Base-by-base conservation (phyloP, 257 asterid genomes). In the Osmanthus fragrans region DNA sequence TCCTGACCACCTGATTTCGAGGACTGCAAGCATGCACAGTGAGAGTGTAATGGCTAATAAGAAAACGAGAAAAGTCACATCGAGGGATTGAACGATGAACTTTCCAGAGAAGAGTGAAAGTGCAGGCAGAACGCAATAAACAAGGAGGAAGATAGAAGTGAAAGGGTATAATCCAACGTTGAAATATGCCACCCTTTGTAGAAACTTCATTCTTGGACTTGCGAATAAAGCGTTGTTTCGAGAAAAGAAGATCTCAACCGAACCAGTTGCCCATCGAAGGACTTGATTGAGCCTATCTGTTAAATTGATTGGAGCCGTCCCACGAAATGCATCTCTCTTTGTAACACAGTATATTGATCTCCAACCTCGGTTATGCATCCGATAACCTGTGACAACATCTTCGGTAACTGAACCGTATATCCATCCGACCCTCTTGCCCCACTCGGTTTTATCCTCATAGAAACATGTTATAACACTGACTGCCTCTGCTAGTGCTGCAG, bases 291-390 rank as follows among this genome's bases (percentile, higher is more conserved):
- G 89, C 79, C 98, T 85, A 72, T 95, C 99, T 0, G 99, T 95
- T 25, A 95, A 60, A 40, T 92, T 95, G 54, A 95, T 95, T n/a
- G 99, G 98, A 0, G 99, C 99, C 1, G 99, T 90, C 21, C 98
- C 99, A n/a, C 99, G 66, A 68, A 95, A 95, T 0, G 99, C 97
- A 21, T 95, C 99, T 19, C 97, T 63, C 56, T 91, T 90, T 0
- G 98, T 94, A 25, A 94, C 93, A 32, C 97, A 94, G 40, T 94
- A 94, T 0, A 94, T 83, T 5, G 98, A 92, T 71, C 97, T 84
- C 99, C 99, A 94, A 0, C 99, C 98, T 16, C 99, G 73, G 72
- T 92, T 92, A 63, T 95, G 99, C 99, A 92, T 95, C 33, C 98
- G 42, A 58, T 95, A 95, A 18, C 99, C 98, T 0, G 98, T 95